Evolutionary conservation across 1,139 yeast species (phyloP), one percentile per base, ranked within the genome.

Genomic region (Hansenula sp.): DNA sequence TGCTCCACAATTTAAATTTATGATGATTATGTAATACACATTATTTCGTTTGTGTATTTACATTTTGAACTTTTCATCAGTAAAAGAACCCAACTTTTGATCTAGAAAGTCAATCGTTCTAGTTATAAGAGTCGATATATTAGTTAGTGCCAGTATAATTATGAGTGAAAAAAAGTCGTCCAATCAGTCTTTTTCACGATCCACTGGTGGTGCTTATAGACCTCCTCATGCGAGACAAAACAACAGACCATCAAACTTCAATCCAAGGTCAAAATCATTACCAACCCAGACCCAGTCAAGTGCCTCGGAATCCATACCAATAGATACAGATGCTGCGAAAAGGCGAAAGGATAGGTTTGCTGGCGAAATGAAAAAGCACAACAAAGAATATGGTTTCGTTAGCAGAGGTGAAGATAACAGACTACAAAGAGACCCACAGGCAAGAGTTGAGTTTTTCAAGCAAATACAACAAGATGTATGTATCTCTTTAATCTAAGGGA

Each of bases 321-420:
- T 35, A 3, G 33, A 36, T 18, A 21, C n/a, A 8, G 51, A 44
- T 2, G 50, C 43, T 4, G 41, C 53, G 17, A 51, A 45, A 30
- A 49, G 41, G 24, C 43, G 62, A 29, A 40, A 44, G 34, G 47
- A 39, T 24, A 43, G 55, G 36, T 58, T 58, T 33, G 38, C 35
- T 3, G 41, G 17, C 1, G 41, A 43, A 1, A 24, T 41, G 4
- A 41, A 42, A 4, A 49, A 55, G 17, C 42, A 49, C 15, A 45
- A 42, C 7, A 38, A 41, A 1, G 62, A 61, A 3, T 78, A 72
- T 52, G 87, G 87, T 0, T 66, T 72, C 38, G 62, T 77, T 2
- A 79, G 86, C 50, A 63, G 86, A 42, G 86, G 86, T 1, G 84
- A 79, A 44, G 84, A 77, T 48, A 58, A 59, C 41, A 58, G 76